Base-by-base conservation (phyloP, 371 early-diverging fungal genomes). In the Lichtheimia corymbifera region DNA sequence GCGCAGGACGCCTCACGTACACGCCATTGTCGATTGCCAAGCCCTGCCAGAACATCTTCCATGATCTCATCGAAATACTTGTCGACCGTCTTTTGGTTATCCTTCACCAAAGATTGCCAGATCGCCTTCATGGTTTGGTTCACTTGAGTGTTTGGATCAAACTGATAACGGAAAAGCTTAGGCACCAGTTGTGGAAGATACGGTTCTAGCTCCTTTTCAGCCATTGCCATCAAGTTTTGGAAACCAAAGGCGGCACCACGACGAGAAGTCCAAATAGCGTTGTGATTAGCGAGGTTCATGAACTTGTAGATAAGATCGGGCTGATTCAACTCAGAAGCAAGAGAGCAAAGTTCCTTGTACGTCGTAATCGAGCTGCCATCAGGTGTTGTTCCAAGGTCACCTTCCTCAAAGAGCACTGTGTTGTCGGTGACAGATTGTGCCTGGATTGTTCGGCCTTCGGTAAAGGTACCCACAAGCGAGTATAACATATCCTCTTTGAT, bases 291-390 rank as follows among this genome's bases (percentile, higher is more conserved):
- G 15, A 97, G 80, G 44, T 90, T 88, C 92, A 97, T 93, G 62
- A 97, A 94, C 64, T 93, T 91, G 78, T 96, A 96, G n/a, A 95
- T 93, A 14, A 97, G 79, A 53, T 96, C 93, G 12, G 97, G 95
- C 50, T 94, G 93, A 59, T 93, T 94, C 75, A 97, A 80, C 52
- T 97, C 97, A 14, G 91, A 87, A 0, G 97, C 97, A 15, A 97
- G 77, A 1, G 91, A 91, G 50, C 94, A 84, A 14, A 97, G 84
- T 14, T 89, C 89, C 66, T 91, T 87, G 76, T 95, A 95, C 4
- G 95, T 94, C 1, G 89, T 87, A 58, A 93, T 83, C 0, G 84
- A 81, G 27, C 86, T 84, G 4, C 93, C 93, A 62, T 93, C 93
- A n/a, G 93, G 95, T 0, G 93, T 77, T 18, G 84, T 76, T 1